Conservation (phyloP, 2,329 filamentous ascomycete genomes). For the Massarina eburnea region DNA sequence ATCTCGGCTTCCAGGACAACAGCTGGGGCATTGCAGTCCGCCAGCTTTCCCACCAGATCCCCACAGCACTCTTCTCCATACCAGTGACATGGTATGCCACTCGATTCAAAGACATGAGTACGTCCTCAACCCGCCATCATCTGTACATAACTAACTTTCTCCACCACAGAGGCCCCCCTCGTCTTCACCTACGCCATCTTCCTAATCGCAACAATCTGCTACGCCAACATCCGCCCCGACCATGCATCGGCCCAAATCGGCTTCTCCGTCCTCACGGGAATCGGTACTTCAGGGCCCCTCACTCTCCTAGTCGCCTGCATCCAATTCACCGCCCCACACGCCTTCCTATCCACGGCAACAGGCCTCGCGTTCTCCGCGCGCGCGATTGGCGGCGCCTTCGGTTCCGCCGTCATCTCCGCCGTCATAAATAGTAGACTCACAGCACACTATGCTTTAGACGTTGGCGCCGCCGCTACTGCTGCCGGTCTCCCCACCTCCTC, state of each 20-base stretch:
- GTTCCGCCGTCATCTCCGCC: slow-evolving; percentile 33
- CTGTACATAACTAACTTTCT: background rate
- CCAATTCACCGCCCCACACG: slow-evolving; percentile 36
- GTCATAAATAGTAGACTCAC: slow-evolving; percentile 28
- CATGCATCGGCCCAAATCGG: slow-evolving; percentile 30
- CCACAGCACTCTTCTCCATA: slow-evolving; percentile 22
- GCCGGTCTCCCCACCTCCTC: slow-evolving; percentile 26
- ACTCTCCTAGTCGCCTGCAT: slow-evolving; percentile 36
- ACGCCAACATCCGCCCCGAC: slow-evolving; percentile 25
- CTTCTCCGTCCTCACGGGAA: slow-evolving; percentile 29
- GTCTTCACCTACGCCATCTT: slow-evolving; percentile 30
- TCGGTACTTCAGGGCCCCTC: slow-evolving; percentile 31
- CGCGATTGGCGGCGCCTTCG: slow-evolving; percentile 36
- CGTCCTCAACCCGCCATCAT: background rate
- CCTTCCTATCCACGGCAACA: slow-evolving; percentile 32
- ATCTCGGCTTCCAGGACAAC: slow-evolving; percentile 33
- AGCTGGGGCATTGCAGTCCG: slow-evolving; percentile 34
- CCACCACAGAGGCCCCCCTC: slow-evolving; percentile 23
- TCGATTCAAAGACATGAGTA: slow-evolving; percentile 30
- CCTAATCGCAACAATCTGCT: slow-evolving; percentile 28
- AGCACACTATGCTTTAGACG: slow-evolving; percentile 21
- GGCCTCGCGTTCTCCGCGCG: slow-evolving; percentile 37
- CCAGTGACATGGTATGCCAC: slow-evolving; percentile 33
- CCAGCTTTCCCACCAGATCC: slow-evolving; percentile 30
- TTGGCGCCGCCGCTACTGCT: slow-evolving; percentile 21